Evolutionary conservation across 495 filamentous ascomycete genomes (phyloP), one percentile per base, ranked within the genome.

Genomic region (Thozetella sp.): DNA sequence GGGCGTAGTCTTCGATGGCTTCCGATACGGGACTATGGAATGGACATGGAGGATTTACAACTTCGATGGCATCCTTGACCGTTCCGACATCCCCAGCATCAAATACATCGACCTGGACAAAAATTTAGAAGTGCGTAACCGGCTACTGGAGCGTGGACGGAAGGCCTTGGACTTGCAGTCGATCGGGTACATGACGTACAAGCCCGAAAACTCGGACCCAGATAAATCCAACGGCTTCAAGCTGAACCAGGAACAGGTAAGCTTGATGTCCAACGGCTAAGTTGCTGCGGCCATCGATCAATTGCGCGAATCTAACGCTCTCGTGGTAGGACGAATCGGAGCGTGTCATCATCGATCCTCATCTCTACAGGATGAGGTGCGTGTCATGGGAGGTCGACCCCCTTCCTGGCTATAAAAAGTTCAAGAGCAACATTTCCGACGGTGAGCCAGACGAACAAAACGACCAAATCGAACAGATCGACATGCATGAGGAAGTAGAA

Each of bases 151-250:
- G 25, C 45, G 56, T 11, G 56, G 45, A 2, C 22, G 48, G 3
- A 26, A n/a, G 15, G 56, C 56, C 19, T 22, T 58, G 20, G 46
- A 53, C n/a, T 52, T 58, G 56, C 56, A 58, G 46, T 37, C 56
- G 10, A 58, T 58, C 9, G 9, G 22, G 22, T 58, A 58, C 27
- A 58, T 58, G 56, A 53, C 27, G 23, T 48, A 30, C 4, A 25
- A 40, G 6, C 25, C 22, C 30, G 45, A 37, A 37, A 34, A 15
- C 11, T 10, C 43, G 4, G 43, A 48, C n/a, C 12, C 10, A 10
- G 43, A 13, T 4, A 20, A 48, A 48, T 10, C 23, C 17, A 58
- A 51, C 34, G 15, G 55, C 13, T 11, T 23, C 2, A 37, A 46
- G 56, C 46, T 58, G 46, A 40, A 40, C 26, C n/a, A n/a, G n/a